Evolutionary conservation across 2,329 filamentous ascomycete species (phyloP), one percentile per base, ranked within the genome.

Genomic region (Helotiales sp.): DNA sequence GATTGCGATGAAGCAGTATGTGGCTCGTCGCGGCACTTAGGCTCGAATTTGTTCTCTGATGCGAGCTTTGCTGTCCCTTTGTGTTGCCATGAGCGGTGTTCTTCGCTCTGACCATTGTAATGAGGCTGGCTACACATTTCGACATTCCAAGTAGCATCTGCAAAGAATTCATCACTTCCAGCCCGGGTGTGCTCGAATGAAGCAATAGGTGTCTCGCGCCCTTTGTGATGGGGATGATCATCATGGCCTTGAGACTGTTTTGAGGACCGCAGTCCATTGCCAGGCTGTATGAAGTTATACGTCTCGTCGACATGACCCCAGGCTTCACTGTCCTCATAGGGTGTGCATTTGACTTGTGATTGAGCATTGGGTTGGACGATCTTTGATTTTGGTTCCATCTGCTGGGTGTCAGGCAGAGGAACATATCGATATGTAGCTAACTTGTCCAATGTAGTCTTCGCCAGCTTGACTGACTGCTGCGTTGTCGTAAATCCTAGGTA

Each of bases 391-490:
- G 5, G 17, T 27, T 25, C 12, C 27, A 6, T 22, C 10, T 17
- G 49, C 19, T 31, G 33, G 13, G 19, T 42, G 25, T 4, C 27
- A 36, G 33, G 17, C 7, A 5, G 49, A 27, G 31, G 33, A 17
- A 40, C 33, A 46, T 63, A 65, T 48, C 49, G 50, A 38, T 64
- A 68, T 5, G 60, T 44, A 19, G 63, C 60, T n/a, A 70, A 55
- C 50, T 63, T 69, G 40, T 69, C 63, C 3, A 69, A 29, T 12
- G 68, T 69, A 9, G 68, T 69, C 50, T 65, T 57, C 5, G 61
- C 54, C 13, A 67, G 31, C 30, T 64, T 69, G 7, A 66, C 58
- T 25, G 51, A 40, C 34, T 68, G 61, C 59, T 70, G 62, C n/a
- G 69, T 69, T 33, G 66, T 67, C 22, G 61, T 66, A 52, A 62